Base-by-base conservation (phyloP, 768 basidiomycete genomes). In the Suillus subaureus region DNA sequence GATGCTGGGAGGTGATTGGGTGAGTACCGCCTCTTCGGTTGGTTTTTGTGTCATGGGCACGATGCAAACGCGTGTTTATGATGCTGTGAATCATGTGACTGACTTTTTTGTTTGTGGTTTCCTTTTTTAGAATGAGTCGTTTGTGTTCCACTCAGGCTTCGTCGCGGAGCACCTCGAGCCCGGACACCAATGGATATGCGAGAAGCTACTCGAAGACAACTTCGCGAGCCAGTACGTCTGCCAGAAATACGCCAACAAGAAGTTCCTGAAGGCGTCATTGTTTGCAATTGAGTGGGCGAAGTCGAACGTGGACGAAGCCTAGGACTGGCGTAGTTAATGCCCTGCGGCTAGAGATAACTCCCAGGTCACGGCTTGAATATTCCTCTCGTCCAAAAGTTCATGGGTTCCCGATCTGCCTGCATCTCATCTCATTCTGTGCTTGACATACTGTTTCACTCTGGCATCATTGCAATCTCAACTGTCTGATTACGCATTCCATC, bases 1-100 rank as follows among this genome's bases (percentile, higher is more conserved):
- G 80, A 99, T 99, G 97, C 79, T 99, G 72, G 93, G 90, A 39
- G 94, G 94, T 69, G 89, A 92, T 76, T 99, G 97, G 97, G 97
- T 98, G 78, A 82, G 97, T 84, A 66, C 54, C 64, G 71, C 72
- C 66, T 64, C 62, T 61, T 28, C 51, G 39, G 23, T 26, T 57
- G 40, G 61, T 18, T 61, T 40, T 61, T 55, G 23, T 43, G 21
- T 43, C 26, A 15, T 42, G 37, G 21, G 45, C 64, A 64, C 60
- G 64, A 64, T 45, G 62, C 64, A 64, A 64, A 35, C 26, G 55
- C 65, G 63, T 66, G 65, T 31, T 16, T 47, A 42, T 2, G 21
- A 37, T 67, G 52, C 49, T 62, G 43, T 61, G 66, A 57, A 70
- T 70, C 78, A 80, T 72, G 77, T 81, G 79, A 80, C 73, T 72